Evolutionary conservation across 768 basidiomycete genomes (phyloP).

Genomic region (Tricholoma furcatifolium): DNA sequence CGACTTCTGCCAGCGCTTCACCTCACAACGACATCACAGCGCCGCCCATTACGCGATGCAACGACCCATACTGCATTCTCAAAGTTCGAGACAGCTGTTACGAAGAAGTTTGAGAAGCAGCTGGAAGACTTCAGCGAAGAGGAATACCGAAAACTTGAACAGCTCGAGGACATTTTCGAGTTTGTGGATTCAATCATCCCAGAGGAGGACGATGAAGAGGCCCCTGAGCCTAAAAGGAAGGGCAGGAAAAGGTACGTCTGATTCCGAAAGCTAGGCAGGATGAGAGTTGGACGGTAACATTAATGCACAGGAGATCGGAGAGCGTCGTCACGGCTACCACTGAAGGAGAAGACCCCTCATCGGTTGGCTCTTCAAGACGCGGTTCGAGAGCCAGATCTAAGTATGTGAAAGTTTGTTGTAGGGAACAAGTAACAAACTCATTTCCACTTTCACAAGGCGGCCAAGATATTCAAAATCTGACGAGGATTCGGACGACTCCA

Average conservation of each 20-base stretch:
- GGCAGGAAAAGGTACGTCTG: slow-evolving; percentile 47
- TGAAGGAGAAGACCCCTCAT: slow-evolving; percentile 31
- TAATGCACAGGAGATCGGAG: slow-evolving; percentile 49
- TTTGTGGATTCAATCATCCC: slow-evolving; percentile 75
- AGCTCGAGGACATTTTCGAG: slow-evolving; percentile 62
- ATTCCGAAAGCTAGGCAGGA: neutral
- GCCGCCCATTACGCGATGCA: slow-evolving; percentile 49
- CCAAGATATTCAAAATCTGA: slow-evolving; percentile 55
- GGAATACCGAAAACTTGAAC: slow-evolving; percentile 63
- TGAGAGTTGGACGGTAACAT: neutral
- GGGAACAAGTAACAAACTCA: neutral
- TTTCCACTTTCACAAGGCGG: slow-evolving; percentile 34
- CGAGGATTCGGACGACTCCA: slow-evolving; percentile 42
- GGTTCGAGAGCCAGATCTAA: slow-evolving; percentile 37
- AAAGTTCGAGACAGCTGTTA: slow-evolving; percentile 64
- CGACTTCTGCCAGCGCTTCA: neutral
- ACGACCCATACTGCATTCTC: slow-evolving; percentile 65
- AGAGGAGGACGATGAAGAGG: slow-evolving; percentile 57
- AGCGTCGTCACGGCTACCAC: slow-evolving; percentile 51
- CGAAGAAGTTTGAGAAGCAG: slow-evolving; percentile 71
- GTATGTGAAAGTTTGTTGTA: slow-evolving; percentile 26
- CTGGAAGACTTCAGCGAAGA: slow-evolving; percentile 72
- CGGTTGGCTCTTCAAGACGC: slow-evolving; percentile 32
- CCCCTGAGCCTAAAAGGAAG: slow-evolving; percentile 38
- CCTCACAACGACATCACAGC: slow-evolving; percentile 21